Evolutionary conservation across 176 grass and related monocot genomes (phyloP).

Genomic region (Ampelocalamus luodianensis): DNA sequence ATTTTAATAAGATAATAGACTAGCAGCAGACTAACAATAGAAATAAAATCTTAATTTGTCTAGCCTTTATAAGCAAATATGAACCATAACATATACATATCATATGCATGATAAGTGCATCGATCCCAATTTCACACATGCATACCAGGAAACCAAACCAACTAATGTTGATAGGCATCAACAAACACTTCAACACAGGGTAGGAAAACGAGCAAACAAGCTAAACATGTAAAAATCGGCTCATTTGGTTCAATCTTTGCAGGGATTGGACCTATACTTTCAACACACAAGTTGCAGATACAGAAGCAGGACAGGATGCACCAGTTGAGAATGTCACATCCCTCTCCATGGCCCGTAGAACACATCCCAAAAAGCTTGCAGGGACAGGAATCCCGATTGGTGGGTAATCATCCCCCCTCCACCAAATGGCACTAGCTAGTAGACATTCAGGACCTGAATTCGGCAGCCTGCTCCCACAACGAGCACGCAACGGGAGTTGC

Average conservation of each 20-base stretch:
- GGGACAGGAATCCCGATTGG: not conserved
- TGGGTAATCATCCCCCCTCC: conserved; percentile 27
- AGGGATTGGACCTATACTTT: too few relatives aligned
- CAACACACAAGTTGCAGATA: not conserved
- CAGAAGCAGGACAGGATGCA: not conserved
- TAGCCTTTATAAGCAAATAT: not conserved
- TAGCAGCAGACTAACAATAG: not conserved
- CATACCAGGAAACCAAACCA: not conserved
- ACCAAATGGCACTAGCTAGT: conserved; percentile 37
- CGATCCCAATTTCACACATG: not conserved
- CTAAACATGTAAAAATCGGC: not conserved
- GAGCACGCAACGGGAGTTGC: not conserved
- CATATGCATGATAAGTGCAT: not conserved
- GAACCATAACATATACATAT: not conserved
- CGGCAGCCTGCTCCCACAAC: conserved; percentile 31
- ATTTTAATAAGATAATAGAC: too few relatives aligned
- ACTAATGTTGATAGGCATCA: too few relatives aligned
- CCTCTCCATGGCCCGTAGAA: not conserved
- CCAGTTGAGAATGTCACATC: not conserved
- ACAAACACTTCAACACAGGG: too few relatives aligned
- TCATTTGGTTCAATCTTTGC: too few relatives aligned
- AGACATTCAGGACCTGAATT: conserved; percentile 7
- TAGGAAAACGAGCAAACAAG: not conserved
- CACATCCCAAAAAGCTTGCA: not conserved
- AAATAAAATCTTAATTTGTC: not conserved